Conservation (phyloP, 2,329 filamentous ascomycete species). For the Penicillium rolfsii region DNA sequence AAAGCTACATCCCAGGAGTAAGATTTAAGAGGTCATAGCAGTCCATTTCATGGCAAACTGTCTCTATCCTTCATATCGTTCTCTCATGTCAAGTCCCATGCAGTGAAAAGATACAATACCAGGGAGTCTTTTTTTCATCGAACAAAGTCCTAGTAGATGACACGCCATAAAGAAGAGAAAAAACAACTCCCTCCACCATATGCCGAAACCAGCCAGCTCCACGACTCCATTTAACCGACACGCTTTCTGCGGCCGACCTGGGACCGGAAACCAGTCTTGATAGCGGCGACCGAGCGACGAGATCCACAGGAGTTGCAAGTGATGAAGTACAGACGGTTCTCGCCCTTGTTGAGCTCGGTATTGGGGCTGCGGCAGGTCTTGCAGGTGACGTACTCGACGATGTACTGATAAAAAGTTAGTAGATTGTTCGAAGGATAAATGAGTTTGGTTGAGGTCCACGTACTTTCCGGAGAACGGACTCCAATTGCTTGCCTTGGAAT, state of each 20-base stretch:
- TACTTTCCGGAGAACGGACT: slow-evolving; percentile 80
- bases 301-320: slow-evolving; percentile 89
- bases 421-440: neutral
- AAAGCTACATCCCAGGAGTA: neutral
- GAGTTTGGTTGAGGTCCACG: neutral
- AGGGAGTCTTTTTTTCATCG: slow-evolving; percentile 24
- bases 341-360: slow-evolving; percentile 96
- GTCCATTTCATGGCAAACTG: slow-evolving; percentile 38
- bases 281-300: slow-evolving; percentile 87
- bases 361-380: slow-evolving; percentile 96
- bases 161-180: slow-evolving; percentile 31
- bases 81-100: slow-evolving; percentile 25
- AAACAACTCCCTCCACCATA: slow-evolving; percentile 24
- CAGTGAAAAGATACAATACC: slow-evolving; percentile 18
- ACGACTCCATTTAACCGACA: slow-evolving; percentile 65
- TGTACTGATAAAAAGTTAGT: neutral
- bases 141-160: slow-evolving; percentile 24
- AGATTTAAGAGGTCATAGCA: slow-evolving; percentile 30
- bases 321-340: slow-evolving; percentile 98
- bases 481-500: slow-evolving; percentile 97
- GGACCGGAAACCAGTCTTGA: slow-evolving; percentile 99
- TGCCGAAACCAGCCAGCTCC: slow-evolving; percentile 11
- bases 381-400: slow-evolving; percentile 96
- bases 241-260: slow-evolving; percentile 99
- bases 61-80: slow-evolving; percentile 31